These are phyloP conservation scores for Saccharomyces hybrid DNA, from an alignment of 1,139 yeast genomes.

Conservation along the genomic window DNA sequence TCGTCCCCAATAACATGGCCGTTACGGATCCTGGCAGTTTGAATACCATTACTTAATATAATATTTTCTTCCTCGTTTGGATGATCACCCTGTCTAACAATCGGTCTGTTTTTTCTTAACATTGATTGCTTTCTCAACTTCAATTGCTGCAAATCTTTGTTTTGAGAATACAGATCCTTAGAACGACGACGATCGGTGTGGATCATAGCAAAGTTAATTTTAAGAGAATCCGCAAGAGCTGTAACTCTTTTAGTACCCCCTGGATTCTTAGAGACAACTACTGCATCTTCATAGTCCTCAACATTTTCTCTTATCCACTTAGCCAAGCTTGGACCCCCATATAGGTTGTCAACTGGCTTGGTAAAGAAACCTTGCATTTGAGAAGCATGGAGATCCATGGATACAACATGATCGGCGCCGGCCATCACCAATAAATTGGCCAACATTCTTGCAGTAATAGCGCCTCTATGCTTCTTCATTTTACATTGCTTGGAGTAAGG, in stretches of 20 bases:
- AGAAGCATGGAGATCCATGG: constrained; percentile 96
- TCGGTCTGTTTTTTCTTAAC: constrained; percentile 32
- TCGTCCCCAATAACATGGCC: constrained; percentile 97
- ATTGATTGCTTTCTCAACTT: constrained; percentile 36
- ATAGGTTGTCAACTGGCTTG: constrained; percentile 91
- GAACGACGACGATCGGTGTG: constrained; percentile 95
- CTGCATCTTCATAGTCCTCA: constrained; percentile 72
- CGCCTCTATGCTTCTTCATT: constrained; percentile 98
- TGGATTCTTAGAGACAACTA: constrained; percentile 90
- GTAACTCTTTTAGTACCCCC: constrained; percentile 98
- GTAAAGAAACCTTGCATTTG: constrained; percentile 99
- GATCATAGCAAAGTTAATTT: constrained; percentile 96
- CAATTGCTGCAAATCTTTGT: constrained; percentile 29
- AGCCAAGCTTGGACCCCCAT: constrained; percentile 94
- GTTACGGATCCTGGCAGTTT: constrained; percentile 90
- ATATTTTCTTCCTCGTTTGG: constrained; percentile 61
- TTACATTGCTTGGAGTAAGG: constrained; percentile 96
- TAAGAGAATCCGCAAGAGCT: constrained; percentile 88
- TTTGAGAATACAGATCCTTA: constrained; percentile 53
- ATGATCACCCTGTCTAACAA: constrained; percentile 38
- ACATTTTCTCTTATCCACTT: constrained; percentile 93
- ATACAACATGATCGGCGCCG: constrained; percentile 97
- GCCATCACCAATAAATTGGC: constrained; percentile 95
- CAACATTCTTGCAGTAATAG: constrained; percentile 97
- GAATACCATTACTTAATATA: constrained; percentile 71